Base-by-base conservation (phyloP, 2,329 filamentous ascomycete species). In the Aspergillus terreus region DNA sequence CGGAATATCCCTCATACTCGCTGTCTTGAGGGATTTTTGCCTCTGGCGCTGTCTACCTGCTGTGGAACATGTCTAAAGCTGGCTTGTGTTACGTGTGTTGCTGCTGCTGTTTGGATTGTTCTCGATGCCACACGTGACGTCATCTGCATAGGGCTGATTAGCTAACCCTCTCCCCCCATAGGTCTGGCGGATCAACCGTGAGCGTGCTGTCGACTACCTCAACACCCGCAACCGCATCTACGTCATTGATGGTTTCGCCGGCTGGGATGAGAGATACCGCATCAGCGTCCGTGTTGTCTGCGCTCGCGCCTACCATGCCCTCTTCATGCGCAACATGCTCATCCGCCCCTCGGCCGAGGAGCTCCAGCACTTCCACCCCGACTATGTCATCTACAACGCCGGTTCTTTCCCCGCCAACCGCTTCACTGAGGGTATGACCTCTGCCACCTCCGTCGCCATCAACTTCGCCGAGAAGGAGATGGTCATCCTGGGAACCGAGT, bases 281-380 rank as follows among this genome's bases (percentile, higher is more conserved):
- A 97, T 99, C 78, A 89, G 86, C 68, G 94, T 99, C 66, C 92
- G 94, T 69, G 92, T 99, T 60, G 92, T 99, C 71, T 99, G 94
- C 79, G 94, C 94, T 62, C 92, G 94, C 72, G 94, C 94, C 76
- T 99, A 99, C 83, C 94, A 99, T 83, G 94, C 94, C 57, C 85
- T 99, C 60, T 99, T 99, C 85, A 99, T 99, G 94, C 90, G 92
- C 71, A 99, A 99, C 83, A 99, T 99, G 94, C 88, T 99, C 71
- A 99, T 99, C 80, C 88, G 94, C 64, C 94, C 94, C 58, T 81
- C 86, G 48, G 84, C 83, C 58, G 89, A 95, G 77, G 92, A 99
- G 81, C 86, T 99, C 50, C 88, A 96, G 79, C 84, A 90, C 78
- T 99, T 99, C 85, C 90, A 96, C 76, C 94, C 94, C 66, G 92